phyloP scores from a whole-genome alignment of 2,329 filamentous ascomycete genomes.

The Truncatella angustata region DNA sequence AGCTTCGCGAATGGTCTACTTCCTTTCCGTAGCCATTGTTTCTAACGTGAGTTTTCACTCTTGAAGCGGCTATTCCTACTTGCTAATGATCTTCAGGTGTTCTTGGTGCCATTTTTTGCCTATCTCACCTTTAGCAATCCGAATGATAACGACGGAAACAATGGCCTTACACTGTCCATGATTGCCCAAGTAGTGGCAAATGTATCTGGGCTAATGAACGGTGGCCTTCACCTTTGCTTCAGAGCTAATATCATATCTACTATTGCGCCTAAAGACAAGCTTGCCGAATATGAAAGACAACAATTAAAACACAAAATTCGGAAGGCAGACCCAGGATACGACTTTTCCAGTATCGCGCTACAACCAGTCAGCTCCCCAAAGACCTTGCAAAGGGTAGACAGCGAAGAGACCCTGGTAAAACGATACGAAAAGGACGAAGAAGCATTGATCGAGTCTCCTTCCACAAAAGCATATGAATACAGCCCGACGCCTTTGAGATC shows the following conservation, averaged over 20 bases:
- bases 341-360: constrained; percentile 33
- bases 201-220: constrained; percentile 63
- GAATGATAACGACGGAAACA: constrained; percentile 34
- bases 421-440: constrained; percentile 30
- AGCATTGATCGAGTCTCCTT: constrained; percentile 21
- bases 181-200: constrained; percentile 66
- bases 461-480: constrained; percentile 6
- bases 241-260: constrained; percentile 60
- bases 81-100: constrained; percentile 41
- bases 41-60: constrained; percentile 49
- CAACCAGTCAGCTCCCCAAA: constrained; percentile 29
- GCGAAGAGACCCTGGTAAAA: constrained; percentile 31
- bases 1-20: constrained; percentile 70
- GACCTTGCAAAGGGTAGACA: constrained; percentile 30
- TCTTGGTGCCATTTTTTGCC: constrained; percentile 64
- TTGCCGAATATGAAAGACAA: constrained; percentile 44
- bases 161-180: constrained; percentile 54
- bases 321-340: constrained; percentile 18
- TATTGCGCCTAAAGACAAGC: constrained; percentile 47
- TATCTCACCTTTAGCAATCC: constrained; percentile 47
- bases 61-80: not conserved
- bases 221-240: constrained; percentile 65
- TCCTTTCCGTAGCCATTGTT: constrained; percentile 54
- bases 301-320: constrained; percentile 35
- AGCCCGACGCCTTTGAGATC: constrained; percentile 33